Conservation (phyloP, 2,329 filamentous ascomycete species). For the Chaetomium globosum region DNA sequence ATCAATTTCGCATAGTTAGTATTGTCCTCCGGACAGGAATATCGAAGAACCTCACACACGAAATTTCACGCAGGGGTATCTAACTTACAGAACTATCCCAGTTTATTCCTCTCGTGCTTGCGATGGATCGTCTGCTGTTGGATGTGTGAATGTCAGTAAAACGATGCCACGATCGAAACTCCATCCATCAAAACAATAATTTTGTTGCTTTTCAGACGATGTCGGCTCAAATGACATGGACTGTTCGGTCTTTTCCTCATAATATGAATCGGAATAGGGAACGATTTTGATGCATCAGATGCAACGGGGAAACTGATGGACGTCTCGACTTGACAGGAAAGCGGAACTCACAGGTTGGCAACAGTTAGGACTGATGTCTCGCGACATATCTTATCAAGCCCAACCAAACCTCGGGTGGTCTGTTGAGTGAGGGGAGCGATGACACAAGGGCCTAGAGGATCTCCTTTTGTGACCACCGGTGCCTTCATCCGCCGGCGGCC, state of each 20-base stretch:
- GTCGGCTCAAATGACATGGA: constrained; percentile 14
- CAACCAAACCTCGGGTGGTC: neutral
- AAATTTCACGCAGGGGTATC: no score
- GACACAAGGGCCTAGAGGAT: neutral
- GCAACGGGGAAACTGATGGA: neutral
- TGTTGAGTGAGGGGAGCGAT: neutral
- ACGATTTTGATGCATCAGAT: constrained; percentile 5
- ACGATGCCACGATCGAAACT: neutral
- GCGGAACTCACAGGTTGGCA: neutral
- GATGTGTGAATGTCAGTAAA: neutral
- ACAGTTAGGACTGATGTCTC: neutral
- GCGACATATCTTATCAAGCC: no score
- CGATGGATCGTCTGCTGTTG: neutral
- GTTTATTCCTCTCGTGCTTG: no score
- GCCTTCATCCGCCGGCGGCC: neutral
- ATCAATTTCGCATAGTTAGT: no score
- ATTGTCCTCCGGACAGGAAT: no score
- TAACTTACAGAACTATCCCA: no score
- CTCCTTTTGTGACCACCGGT: neutral
- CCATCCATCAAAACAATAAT: no score
- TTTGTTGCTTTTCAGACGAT: constrained; percentile 12
- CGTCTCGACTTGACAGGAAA: neutral
- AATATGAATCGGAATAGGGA: constrained; percentile 9
- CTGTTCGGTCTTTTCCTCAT: constrained; percentile 10
- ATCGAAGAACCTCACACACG: no score